Percentiles rank a stretch among this genome's conserved stretches.
Evolutionary conservation across 2,329 filamentous ascomycete genomes (phyloP).

Genomic region (Aspergillus ochraceoroseus): DNA sequence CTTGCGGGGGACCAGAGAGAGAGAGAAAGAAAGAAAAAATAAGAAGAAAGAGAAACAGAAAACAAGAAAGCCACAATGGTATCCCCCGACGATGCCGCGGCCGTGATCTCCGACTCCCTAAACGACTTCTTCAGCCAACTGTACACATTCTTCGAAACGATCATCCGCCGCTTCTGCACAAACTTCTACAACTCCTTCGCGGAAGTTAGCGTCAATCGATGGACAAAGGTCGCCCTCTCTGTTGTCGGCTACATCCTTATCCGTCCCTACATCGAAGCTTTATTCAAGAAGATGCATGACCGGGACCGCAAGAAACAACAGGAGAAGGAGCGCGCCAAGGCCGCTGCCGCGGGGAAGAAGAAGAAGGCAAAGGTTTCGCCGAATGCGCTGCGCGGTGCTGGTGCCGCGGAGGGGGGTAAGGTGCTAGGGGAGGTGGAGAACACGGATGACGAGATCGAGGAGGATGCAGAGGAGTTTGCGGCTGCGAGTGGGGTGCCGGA

Average conservation of each 20-base stretch:
- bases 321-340: constrained; percentile 57
- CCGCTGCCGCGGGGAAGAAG: constrained; percentile 41
- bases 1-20: too few relatives aligned
- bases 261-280: constrained; percentile 67
- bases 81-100: constrained; percentile 22
- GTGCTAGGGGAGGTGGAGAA: constrained; percentile 38
- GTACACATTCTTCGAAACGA: constrained; percentile 25
- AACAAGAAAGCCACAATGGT: constrained; percentile 22
- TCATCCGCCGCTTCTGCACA: constrained; percentile 30
- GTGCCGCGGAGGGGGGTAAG: constrained; percentile 46
- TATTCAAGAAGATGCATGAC: constrained; percentile 54
- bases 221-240: constrained; percentile 65
- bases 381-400: constrained; percentile 59
- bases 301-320: constrained; percentile 39
- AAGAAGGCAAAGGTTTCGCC: constrained; percentile 56
- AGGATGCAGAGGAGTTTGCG: constrained; percentile 32
- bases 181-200: constrained; percentile 45
- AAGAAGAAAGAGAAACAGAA: constrained; percentile 9
- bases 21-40: too few relatives aligned
- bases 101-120: constrained; percentile 24
- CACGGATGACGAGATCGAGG: constrained; percentile 46
- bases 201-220: constrained; percentile 44
- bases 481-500: constrained; percentile 48
- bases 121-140: constrained; percentile 32
- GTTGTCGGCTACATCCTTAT: constrained; percentile 69